These are phyloP conservation scores for Bruguiera gymnorhiza DNA, from an alignment of 345 rosid genomes.

Conservation along the genomic window DNA sequence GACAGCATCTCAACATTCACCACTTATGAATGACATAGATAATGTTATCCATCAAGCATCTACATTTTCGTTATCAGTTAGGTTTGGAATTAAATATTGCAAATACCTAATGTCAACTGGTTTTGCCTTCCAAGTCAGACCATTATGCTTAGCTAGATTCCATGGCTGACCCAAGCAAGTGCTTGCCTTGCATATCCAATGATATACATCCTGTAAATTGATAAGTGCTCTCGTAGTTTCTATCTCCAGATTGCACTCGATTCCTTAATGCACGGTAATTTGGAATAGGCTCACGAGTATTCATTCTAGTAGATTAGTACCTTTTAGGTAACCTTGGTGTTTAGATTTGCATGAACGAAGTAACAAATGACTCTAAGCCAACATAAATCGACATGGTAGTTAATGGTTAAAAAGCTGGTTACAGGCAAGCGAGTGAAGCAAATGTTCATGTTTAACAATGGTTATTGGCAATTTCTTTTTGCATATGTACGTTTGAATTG, in stretches of 20 bases:
- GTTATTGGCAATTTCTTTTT: no score
- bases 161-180: slow-evolving; percentile 16
- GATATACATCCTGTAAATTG: slow-evolving; percentile 1
- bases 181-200: slow-evolving; percentile 23
- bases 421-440: no score
- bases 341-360: background rate
- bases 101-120: background rate
- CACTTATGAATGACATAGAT: background rate
- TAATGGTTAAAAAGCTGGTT: no score
- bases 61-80: background rate
- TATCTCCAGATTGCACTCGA: slow-evolving; percentile 12
- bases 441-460: no score
- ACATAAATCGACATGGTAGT: no score
- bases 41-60: background rate
- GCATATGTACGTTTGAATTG: no score
- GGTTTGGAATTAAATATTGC: background rate
- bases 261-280: slow-evolving; percentile 20
- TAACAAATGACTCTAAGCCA: no score
- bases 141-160: background rate
- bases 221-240: slow-evolving; percentile 9
- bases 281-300: slow-evolving; percentile 15
- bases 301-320: background rate
- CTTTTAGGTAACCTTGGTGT: background rate
- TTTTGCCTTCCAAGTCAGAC: background rate
- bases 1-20: no score